These are phyloP conservation scores for Trichosporon sp. DNA, from an alignment of 1,284 basidiomycete species.

Conservation along the genomic window DNA sequence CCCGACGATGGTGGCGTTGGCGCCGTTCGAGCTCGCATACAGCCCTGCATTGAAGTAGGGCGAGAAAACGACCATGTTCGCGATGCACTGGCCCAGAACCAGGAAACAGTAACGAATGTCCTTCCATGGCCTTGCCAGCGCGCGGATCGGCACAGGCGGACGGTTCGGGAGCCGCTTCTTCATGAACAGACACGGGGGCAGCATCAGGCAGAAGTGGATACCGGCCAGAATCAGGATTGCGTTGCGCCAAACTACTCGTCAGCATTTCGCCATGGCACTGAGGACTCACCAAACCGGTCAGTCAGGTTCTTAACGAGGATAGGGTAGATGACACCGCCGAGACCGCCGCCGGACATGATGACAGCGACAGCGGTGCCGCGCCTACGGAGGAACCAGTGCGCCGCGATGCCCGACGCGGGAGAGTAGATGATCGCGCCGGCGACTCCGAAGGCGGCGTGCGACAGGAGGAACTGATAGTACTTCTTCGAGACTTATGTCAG, in stretches of 20 bases:
- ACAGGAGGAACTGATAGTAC: slow-evolving; percentile 53
- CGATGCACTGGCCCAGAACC: slow-evolving; percentile 17
- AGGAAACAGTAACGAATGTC: slow-evolving; percentile 26
- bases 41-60: slow-evolving; percentile 29
- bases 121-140: slow-evolving; percentile 24
- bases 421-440: slow-evolving; percentile 48
- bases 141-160: slow-evolving; percentile 27
- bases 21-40: slow-evolving; percentile 17
- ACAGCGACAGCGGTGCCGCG: slow-evolving; percentile 51
- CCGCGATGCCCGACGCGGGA: slow-evolving; percentile 49
- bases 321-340: slow-evolving; percentile 45
- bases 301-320: slow-evolving; percentile 36
- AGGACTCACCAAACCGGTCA: slow-evolving; percentile 19
- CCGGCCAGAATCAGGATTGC: slow-evolving; percentile 35
- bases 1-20: neutral
- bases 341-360: slow-evolving; percentile 48
- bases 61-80: slow-evolving; percentile 25
- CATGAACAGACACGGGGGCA: slow-evolving; percentile 36
- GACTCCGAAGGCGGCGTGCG: slow-evolving; percentile 48
- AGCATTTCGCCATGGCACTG: neutral
- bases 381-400: slow-evolving; percentile 52
- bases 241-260: slow-evolving; percentile 32
- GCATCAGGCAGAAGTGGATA: slow-evolving; percentile 32
- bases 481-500: slow-evolving; percentile 45
- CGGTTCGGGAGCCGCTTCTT: slow-evolving; percentile 35